These are phyloP conservation scores for Zygoascus bituminiphila DNA, from an alignment of 805 yeast genomes.

Conservation along the genomic window DNA sequence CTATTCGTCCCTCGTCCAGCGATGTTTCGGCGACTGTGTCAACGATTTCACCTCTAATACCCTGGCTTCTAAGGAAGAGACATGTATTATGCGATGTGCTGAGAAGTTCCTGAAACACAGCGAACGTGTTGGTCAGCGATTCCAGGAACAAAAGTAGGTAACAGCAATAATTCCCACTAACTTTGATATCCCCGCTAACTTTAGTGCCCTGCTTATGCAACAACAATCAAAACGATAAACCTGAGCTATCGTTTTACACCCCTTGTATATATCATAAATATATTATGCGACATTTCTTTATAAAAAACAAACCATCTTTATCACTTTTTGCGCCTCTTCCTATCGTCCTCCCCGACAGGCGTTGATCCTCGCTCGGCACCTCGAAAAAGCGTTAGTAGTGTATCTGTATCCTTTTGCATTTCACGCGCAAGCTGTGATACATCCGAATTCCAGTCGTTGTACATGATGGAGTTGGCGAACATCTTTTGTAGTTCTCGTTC, in stretches of 20 bases:
- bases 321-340: conserved; percentile 15
- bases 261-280: conserved; percentile 5
- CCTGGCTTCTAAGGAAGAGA: conserved; percentile 74
- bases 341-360: conserved; percentile 14
- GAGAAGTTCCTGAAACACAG: conserved; percentile 97
- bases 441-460: conserved; percentile 57
- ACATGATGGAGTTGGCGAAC: conserved; percentile 83
- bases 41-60: conserved; percentile 93
- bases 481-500: conserved; percentile 64
- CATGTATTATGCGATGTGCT: conserved; percentile 85
- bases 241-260: neutral
- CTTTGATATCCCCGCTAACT: neutral
- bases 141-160: conserved; percentile 86
- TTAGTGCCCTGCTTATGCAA: conserved; percentile 19
- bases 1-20: conserved; percentile 89
- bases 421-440: conserved; percentile 54
- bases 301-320: neutral
- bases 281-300: neutral
- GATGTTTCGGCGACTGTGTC: conserved; percentile 97
- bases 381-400: conserved; percentile 42
- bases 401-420: conserved; percentile 62
- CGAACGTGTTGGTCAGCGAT: conserved; percentile 96
- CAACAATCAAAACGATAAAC: conserved; percentile 8
- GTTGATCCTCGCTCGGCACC: conserved; percentile 35
- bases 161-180: neutral